Conservation (phyloP, 805 yeast species). For the Lipomyces lipofer region DNA sequence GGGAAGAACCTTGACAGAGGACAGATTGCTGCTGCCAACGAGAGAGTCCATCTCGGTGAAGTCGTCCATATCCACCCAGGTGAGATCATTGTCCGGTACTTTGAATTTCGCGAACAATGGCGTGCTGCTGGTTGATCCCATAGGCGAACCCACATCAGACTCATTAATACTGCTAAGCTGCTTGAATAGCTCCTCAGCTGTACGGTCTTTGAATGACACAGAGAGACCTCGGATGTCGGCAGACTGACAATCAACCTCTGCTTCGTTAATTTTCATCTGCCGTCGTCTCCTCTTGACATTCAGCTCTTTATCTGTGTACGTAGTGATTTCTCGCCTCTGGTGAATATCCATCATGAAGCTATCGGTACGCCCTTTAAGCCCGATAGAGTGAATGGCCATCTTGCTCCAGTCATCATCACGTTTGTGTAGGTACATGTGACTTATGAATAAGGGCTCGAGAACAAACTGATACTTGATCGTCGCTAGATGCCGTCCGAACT, state of each 20-base stretch:
- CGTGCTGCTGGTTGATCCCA: slow-evolving; percentile 30
- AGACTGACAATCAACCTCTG: slow-evolving; percentile 65
- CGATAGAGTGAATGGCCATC: slow-evolving; percentile 52
- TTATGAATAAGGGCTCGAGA: slow-evolving; percentile 68
- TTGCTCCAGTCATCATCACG: slow-evolving; percentile 47
- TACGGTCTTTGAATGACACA: slow-evolving; percentile 61
- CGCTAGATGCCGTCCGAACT: slow-evolving; percentile 71
- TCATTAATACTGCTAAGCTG: slow-evolving; percentile 32
- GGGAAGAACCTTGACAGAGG: slow-evolving; percentile 55
- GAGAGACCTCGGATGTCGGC: slow-evolving; percentile 69
- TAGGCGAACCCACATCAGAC: slow-evolving; percentile 20
- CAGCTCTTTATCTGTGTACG: slow-evolving; percentile 17
- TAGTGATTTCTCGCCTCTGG: slow-evolving; percentile 47
- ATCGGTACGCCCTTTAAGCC: slow-evolving; percentile 64
- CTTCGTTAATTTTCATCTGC: slow-evolving; percentile 62
- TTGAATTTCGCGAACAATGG: slow-evolving; percentile 36
- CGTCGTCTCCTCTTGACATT: slow-evolving; percentile 36
- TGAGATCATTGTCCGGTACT: slow-evolving; percentile 39
- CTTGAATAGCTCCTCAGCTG: slow-evolving; percentile 44
- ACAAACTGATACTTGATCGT: slow-evolving; percentile 79
- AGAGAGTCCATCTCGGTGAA: slow-evolving; percentile 59
- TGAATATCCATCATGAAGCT: slow-evolving; percentile 65
- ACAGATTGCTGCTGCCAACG: slow-evolving; percentile 31
- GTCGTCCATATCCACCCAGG: slow-evolving; percentile 78
- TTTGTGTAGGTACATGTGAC: slow-evolving; percentile 66